These are phyloP conservation scores for Pyrenochaeta sp. DNA, from an alignment of 2,329 filamentous ascomycete genomes.

Conservation along the genomic window DNA sequence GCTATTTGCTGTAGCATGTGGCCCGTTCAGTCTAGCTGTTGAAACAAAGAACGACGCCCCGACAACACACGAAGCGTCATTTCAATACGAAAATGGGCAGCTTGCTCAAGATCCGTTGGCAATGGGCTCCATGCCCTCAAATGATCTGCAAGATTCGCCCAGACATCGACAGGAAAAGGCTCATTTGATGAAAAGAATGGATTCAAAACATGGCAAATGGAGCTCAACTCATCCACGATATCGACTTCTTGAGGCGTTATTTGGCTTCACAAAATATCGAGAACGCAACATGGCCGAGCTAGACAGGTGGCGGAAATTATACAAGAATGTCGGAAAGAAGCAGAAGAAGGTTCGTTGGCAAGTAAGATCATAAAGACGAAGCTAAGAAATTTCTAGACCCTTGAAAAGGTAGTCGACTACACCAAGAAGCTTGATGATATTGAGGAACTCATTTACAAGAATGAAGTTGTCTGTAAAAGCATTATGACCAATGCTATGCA, in stretches of 20 bases:
- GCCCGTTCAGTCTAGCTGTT: neutral
- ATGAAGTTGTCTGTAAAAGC: slow-evolving; percentile 55
- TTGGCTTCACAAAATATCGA: slow-evolving; percentile 23
- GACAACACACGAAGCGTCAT: neutral
- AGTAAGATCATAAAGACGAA: too few relatives aligned
- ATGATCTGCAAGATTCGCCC: slow-evolving; percentile 2
- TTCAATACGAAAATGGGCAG: neutral
- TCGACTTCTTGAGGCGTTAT: slow-evolving; percentile 29
- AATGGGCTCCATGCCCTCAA: slow-evolving; percentile 16
- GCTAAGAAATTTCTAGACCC: slow-evolving; percentile 10
- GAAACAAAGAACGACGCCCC: too few relatives aligned
- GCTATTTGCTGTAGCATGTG: neutral
- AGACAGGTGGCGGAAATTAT: slow-evolving; percentile 29
- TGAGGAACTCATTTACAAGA: slow-evolving; percentile 54
- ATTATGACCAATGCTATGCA: slow-evolving; percentile 56
- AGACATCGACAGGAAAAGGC: slow-evolving; percentile 28
- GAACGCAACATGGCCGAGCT: slow-evolving; percentile 29
- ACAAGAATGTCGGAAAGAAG: slow-evolving; percentile 28
- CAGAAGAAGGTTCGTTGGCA: slow-evolving; percentile 26
- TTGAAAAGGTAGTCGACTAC: slow-evolving; percentile 30
- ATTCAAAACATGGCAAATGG: slow-evolving; percentile 28
- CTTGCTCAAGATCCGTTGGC: slow-evolving; percentile 13
- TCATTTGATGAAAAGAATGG: slow-evolving; percentile 27
- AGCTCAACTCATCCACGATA: slow-evolving; percentile 23
- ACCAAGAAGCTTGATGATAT: slow-evolving; percentile 55